Evolutionary conservation across 495 filamentous ascomycete genomes (phyloP).

Genomic region (Neurospora terricola): DNA sequence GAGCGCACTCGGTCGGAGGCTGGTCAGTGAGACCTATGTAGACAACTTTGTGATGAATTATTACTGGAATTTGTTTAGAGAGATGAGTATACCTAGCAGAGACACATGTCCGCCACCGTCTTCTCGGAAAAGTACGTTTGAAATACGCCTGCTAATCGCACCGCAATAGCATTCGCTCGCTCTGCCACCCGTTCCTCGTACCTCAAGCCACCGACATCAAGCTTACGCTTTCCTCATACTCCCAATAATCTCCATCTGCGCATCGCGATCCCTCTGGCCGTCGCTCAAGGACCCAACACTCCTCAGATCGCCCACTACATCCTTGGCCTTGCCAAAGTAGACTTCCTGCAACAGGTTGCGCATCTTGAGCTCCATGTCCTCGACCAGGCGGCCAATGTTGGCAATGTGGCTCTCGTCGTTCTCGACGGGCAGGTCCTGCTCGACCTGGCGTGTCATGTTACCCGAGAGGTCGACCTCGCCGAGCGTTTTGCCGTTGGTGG

Average conservation of each 20-base stretch:
- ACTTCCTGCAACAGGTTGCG: constrained; percentile 96
- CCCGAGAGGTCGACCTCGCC: constrained; percentile 90
- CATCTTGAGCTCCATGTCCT: constrained; percentile 99
- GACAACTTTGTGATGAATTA: neutral
- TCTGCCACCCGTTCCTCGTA: neutral
- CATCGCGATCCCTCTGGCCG: constrained; percentile 71
- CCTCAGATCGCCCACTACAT: constrained; percentile 94
- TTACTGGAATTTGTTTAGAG: neutral
- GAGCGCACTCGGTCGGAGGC: neutral
- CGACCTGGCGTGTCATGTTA: constrained; percentile 95
- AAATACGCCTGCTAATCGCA: neutral
- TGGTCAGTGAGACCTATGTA: neutral
- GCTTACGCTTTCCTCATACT: constrained; percentile 44
- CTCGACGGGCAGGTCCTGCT: constrained; percentile 79
- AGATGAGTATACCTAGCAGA: neutral
- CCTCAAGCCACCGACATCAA: neutral
- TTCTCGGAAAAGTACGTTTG: neutral
- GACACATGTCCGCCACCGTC: neutral
- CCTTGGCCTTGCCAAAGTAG: constrained; percentile 98
- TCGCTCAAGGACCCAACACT: constrained; percentile 84
- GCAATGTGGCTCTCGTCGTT: constrained; percentile 89
- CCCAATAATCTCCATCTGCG: constrained; percentile 85
- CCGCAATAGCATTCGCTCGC: neutral
- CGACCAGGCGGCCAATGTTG: constrained; percentile 89
- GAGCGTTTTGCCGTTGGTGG: constrained; percentile 57